These are phyloP conservation scores for Dovyalis caffra DNA, from an alignment of 345 rosid species.

Conservation along the genomic window DNA sequence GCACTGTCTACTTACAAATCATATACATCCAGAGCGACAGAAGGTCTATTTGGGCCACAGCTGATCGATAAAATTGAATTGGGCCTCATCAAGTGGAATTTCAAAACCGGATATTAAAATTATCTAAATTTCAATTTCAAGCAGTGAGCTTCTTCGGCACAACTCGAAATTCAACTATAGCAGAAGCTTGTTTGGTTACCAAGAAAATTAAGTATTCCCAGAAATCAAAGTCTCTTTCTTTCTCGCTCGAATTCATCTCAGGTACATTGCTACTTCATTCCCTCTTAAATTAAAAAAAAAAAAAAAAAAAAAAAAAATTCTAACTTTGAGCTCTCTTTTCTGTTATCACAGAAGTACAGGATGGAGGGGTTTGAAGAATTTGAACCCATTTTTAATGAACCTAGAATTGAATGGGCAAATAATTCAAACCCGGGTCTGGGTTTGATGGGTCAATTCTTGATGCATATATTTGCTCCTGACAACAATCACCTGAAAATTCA, in stretches of 20 bases:
- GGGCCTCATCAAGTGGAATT: not conserved
- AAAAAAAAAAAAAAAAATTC: not conserved
- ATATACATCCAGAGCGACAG: no score
- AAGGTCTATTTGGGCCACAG: not conserved
- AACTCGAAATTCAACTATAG: not conserved
- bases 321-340: not conserved
- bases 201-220: not conserved
- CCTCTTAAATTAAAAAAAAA: not conserved
- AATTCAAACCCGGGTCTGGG: conserved; percentile 22
- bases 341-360: not conserved
- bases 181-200: not conserved
- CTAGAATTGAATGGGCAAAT: conserved; percentile 48
- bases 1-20: no score
- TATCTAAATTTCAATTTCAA: not conserved
- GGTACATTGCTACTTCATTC: not conserved
- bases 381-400: conserved; percentile 65
- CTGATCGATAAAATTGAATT: not conserved
- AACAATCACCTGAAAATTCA: conserved; percentile 48
- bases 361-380: conserved; percentile 45
- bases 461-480: conserved; percentile 67
- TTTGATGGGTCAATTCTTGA: conserved; percentile 53
- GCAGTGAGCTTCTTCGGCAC: not conserved
- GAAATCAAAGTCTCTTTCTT: not conserved
- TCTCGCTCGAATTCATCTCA: not conserved
- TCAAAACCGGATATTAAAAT: not conserved